These are phyloP conservation scores for Penicillium glabrum DNA, from an alignment of 2,329 filamentous ascomycete species.

Conservation along the genomic window DNA sequence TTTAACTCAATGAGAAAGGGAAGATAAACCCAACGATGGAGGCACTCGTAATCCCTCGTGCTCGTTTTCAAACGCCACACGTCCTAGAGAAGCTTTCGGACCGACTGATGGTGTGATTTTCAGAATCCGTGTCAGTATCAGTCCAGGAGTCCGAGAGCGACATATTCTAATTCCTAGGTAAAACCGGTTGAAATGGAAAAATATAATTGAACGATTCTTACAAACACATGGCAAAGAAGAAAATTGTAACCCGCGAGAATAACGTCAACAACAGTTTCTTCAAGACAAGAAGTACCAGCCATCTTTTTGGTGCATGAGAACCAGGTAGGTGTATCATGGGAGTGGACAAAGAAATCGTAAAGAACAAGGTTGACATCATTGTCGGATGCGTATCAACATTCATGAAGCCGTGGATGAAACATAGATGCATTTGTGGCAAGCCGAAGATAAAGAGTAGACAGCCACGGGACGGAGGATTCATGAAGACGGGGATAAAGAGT, in stretches of 20 bases:
- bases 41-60: too few relatives aligned
- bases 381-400: not conserved
- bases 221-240: not conserved
- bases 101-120: too few relatives aligned
- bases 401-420: not conserved
- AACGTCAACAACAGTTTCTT: not conserved
- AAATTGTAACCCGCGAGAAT: not conserved
- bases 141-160: too few relatives aligned
- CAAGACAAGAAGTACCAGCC: not conserved
- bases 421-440: too few relatives aligned
- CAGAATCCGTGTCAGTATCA: not conserved
- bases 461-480: too few relatives aligned
- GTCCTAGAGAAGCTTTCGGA: too few relatives aligned
- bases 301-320: not conserved
- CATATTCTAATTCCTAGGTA: too few relatives aligned
- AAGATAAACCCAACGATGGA: too few relatives aligned
- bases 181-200: not conserved
- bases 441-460: too few relatives aligned
- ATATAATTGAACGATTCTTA: not conserved
- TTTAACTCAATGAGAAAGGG: not conserved
- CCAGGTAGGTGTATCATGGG: not conserved
- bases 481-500: too few relatives aligned
- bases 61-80: too few relatives aligned
- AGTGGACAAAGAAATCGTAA: not conserved
- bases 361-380: not conserved